These are phyloP conservation scores for Plicaturopsis crispa DNA, from an alignment of 768 basidiomycete genomes.

Conservation along the genomic window DNA sequence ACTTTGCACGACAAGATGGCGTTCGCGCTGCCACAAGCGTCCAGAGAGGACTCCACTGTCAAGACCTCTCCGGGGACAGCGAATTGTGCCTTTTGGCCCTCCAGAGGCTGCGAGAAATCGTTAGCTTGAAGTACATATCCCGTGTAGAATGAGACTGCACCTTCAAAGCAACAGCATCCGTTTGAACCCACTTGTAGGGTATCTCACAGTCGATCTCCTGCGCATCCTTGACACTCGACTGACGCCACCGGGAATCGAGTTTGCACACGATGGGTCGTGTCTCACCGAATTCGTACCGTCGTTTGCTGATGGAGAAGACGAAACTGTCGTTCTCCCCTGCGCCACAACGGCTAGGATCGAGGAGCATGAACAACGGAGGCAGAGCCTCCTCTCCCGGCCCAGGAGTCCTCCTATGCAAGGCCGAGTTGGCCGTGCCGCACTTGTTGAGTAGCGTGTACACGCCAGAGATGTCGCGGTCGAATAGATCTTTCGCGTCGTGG, in stretches of 20 bases:
- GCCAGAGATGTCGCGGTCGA: constrained; percentile 82
- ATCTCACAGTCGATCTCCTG: constrained; percentile 50
- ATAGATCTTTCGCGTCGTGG: constrained; percentile 27
- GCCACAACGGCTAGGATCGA: constrained; percentile 80
- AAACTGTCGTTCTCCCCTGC: constrained; percentile 72
- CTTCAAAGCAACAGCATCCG: constrained; percentile 40
- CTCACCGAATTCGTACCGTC: constrained; percentile 77
- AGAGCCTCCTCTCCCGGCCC: constrained; percentile 44
- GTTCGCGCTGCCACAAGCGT: constrained; percentile 67
- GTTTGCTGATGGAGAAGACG: constrained; percentile 74
- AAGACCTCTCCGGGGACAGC: constrained; percentile 52
- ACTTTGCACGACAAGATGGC: constrained; percentile 76
- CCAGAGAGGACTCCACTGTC: constrained; percentile 41
- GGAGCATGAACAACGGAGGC: constrained; percentile 68
- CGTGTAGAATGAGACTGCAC: constrained; percentile 27
- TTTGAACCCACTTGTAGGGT: constrained; percentile 57
- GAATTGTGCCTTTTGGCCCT: constrained; percentile 49
- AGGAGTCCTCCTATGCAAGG: constrained; percentile 61
- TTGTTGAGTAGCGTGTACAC: constrained; percentile 71
- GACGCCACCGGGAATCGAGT: constrained; percentile 74
- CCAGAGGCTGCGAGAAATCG: constrained; percentile 37
- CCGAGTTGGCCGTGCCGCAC: constrained; percentile 84
- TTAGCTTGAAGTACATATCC: constrained; percentile 4
- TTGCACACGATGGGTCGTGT: constrained; percentile 70
- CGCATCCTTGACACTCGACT: constrained; percentile 40